Evolutionary conservation across 768 basidiomycete species (phyloP), one percentile per base, ranked within the genome.

Genomic region (Xerocomus spinulosus): DNA sequence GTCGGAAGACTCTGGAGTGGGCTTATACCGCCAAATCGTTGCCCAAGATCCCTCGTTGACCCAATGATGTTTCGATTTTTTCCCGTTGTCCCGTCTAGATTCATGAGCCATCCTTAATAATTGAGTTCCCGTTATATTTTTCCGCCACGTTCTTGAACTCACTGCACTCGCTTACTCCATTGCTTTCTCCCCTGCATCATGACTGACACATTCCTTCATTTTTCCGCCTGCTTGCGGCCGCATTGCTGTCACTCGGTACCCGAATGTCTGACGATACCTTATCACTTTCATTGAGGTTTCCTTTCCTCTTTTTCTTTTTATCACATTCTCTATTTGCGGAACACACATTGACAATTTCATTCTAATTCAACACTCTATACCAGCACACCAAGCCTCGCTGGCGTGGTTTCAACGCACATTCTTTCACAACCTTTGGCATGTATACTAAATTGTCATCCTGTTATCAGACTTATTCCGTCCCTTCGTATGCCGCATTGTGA

Each of bases 401-500:
- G 60, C 58, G 52, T 42, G 57, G 60, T 54, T 43, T 40, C 48
- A 33, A 54, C 39, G 32, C 57, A 55, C n/a, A 40, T 50, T 13
- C 39, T 37, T 48, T 24, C 46, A 43, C 20, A 50, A 41, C 39
- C 37, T 51, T 55, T 48, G 57, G 46, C 60, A 57, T 62, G 56
- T 56, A 54, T 42, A 52, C 36, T 48, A 52, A 44, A 51, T 53
- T 52, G 51, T 15, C 51, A 28, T 54, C 53, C 33, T 43, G 46
- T 48, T 50, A 46, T 51, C 40, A 49, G 44, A 50, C 40, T 46
- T 52, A 28, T 35, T 53, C 49, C 13, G 41, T 53, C 36, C 48
- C 48, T 21, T 71, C 68, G 66, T 97, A 96, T 12, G 96, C 95
- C 41, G 91, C 83, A 58, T 85, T 90, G 77, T 99, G 96, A 60